Evolutionary conservation across 768 basidiomycete genomes (phyloP).

Genomic region (Rubroboletus pulcherrimus): DNA sequence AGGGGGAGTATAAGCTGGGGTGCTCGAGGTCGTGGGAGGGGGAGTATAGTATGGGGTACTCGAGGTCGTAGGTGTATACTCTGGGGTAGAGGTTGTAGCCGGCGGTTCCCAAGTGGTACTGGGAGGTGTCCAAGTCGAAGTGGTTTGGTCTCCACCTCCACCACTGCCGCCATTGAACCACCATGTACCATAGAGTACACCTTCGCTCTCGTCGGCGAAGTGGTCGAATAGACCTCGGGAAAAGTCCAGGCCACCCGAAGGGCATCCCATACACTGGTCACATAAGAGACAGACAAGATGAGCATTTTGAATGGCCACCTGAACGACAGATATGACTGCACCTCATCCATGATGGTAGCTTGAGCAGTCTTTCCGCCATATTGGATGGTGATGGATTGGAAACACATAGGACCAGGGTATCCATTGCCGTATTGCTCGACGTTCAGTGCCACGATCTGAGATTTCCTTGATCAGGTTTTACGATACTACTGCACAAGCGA

Average conservation of each 20-base stretch:
- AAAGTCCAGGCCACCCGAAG: constrained; percentile 63
- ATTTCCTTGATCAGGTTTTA: background rate
- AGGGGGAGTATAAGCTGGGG: constrained; percentile 15
- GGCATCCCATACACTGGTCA: constrained; percentile 62
- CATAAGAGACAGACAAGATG: background rate
- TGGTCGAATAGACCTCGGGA: constrained; percentile 60
- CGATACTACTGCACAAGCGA: background rate
- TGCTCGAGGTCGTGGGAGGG: constrained; percentile 22
- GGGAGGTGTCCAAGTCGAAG: constrained; percentile 12
- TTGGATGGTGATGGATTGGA: constrained; percentile 55
- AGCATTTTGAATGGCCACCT: background rate
- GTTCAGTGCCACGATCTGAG: constrained; percentile 54
- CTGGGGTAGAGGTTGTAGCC: constrained; percentile 21
- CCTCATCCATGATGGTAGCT: constrained; percentile 64
- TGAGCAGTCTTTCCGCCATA: constrained; percentile 55
- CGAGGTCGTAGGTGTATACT: constrained; percentile 15
- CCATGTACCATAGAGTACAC: constrained; percentile 65
- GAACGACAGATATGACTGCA: constrained; percentile 21
- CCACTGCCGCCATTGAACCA: constrained; percentile 42
- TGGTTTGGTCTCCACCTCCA: constrained; percentile 16
- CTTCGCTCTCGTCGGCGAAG: constrained; percentile 47
- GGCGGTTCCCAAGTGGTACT: constrained; percentile 21
- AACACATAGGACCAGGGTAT: constrained; percentile 66
- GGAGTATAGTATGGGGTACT: constrained; percentile 16
- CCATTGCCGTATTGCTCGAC: constrained; percentile 50